Base-by-base conservation (phyloP, 176 grass and related monocot genomes). In the Oryza glaberrima region DNA sequence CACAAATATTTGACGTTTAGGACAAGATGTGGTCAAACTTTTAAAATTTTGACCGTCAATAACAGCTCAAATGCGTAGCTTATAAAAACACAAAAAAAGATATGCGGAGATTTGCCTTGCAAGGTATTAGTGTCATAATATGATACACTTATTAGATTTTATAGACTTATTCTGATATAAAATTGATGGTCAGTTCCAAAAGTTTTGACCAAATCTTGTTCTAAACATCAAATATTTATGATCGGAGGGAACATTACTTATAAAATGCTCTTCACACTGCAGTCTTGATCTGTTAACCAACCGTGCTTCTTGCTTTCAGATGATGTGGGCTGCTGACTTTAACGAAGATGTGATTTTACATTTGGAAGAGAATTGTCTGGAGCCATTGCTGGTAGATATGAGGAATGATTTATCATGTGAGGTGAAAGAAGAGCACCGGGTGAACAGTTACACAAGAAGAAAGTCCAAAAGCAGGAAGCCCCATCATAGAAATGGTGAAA, bases 321-420 rank as follows among this genome's bases (percentile, higher is more conserved):
- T 95, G 96, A 98, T 98, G 96, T 98, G 96, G 96, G 96, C 96
- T 94, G 96, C 96, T 87, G 96, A 98, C 92, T 98, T 98, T 91
- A 86, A 95, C 76, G 96, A 98, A 82, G 91, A 85, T 77, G 75
- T 88, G 65, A 89, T 79, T 72, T 85, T 12, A 41, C 75, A 76
- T 87, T 90, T 98, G 67, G 90, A 94, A 70, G 86, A 87, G 46
- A 94, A 90, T 86, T 98, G 96, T 81, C 81, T 98, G 52, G 93
- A 86, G 41, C 80, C 85, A 15, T 94, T 98, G 79, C 75, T 88
- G 36, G 69, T 95, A 56, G 35, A 36, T 36, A 36, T 36, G 35
- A 36, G 35, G 35, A 36, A 36, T 36, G 35, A 5, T 36, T 36
- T 36, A 36, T 36, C 5, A 6, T 38, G 49, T 72, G 88, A 95